Conservation (phyloP, 129 eudicot species). For the Flaveria bidentis region DNA sequence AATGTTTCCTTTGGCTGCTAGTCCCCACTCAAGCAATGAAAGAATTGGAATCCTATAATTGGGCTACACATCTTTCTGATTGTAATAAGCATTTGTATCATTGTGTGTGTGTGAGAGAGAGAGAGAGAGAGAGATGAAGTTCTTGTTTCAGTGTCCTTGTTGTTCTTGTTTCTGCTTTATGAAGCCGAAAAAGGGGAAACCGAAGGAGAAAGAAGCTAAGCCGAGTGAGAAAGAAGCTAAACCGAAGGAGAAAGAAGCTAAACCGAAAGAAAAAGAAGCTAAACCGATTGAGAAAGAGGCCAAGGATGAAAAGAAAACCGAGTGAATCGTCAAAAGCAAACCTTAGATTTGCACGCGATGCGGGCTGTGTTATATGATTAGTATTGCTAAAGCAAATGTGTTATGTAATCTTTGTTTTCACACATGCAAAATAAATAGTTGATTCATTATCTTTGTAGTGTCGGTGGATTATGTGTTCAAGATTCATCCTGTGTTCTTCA, state of each 20-base stretch:
- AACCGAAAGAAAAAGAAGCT: slow-evolving; percentile 17
- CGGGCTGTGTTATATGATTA: background rate
- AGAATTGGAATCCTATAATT: slow-evolving; percentile 37
- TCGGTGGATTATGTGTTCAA: background rate
- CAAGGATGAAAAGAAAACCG: slow-evolving; percentile 40
- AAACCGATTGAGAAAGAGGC: slow-evolving; percentile 23
- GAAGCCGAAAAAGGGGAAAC: slow-evolving; percentile 67
- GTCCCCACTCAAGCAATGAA: slow-evolving; percentile 39
- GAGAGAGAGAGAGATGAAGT: slow-evolving; percentile 51
- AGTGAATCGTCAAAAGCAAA: slow-evolving; percentile 19
- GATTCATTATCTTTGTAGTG: slow-evolving; percentile 5
- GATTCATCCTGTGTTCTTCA: background rate
- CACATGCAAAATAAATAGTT: slow-evolving; percentile 17
- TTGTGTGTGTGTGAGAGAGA: too few relatives aligned
- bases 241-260: slow-evolving; percentile 15
- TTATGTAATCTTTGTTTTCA: slow-evolving; percentile 6
- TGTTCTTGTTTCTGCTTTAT: slow-evolving; percentile 93
- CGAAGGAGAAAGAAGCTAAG: slow-evolving; percentile 4
- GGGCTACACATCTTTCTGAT: slow-evolving; percentile 26
- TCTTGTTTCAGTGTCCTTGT: slow-evolving; percentile 92
- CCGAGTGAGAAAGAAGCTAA: slow-evolving; percentile 17
- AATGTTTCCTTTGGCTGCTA: slow-evolving; percentile 19
- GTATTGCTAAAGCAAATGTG: slow-evolving; percentile 12
- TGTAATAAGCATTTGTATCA: slow-evolving; percentile 24
- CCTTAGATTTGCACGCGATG: background rate